Percentiles rank a stretch among this genome's conserved stretches.
phyloP scores from a whole-genome alignment of 2,329 filamentous ascomycete genomes.

The Cladosporium sp. region DNA sequence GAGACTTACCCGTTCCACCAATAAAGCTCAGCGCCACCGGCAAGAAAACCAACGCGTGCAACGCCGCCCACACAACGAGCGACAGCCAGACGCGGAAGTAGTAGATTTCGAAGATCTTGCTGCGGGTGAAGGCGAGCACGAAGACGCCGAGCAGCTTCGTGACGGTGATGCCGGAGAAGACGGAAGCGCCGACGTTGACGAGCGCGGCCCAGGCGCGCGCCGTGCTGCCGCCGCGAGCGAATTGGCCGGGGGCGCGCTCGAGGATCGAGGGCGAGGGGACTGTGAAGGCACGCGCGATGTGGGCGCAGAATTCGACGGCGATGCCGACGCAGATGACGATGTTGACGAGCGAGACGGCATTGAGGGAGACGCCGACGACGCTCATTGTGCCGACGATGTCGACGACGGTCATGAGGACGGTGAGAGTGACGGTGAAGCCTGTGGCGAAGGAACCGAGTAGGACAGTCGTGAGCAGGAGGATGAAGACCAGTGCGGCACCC shows the following conservation, averaged over 20 bases:
- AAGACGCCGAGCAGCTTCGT: slow-evolving; percentile 90
- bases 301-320: slow-evolving; percentile 93
- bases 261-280: slow-evolving; percentile 80
- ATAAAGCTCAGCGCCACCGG: slow-evolving; percentile 81
- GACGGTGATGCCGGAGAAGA: slow-evolving; percentile 92
- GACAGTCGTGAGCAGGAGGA: slow-evolving; percentile 70
- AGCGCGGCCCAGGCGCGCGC: slow-evolving; percentile 87
- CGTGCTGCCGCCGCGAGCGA: slow-evolving; percentile 57
- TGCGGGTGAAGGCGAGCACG: slow-evolving; percentile 87
- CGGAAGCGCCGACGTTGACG: slow-evolving; percentile 88
- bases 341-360: slow-evolving; percentile 92
- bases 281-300: slow-evolving; percentile 92
- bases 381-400: slow-evolving; percentile 97
- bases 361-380: slow-evolving; percentile 77
- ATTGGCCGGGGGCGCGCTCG: slow-evolving; percentile 57
- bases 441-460: slow-evolving; percentile 81
- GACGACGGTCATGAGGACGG: slow-evolving; percentile 86
- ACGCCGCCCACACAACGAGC: slow-evolving; percentile 79
- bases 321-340: slow-evolving; percentile 96
- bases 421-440: slow-evolving; percentile 72
- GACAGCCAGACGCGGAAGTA: slow-evolving; percentile 97
- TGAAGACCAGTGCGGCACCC: slow-evolving; percentile 75
- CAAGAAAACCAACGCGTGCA: slow-evolving; percentile 84
- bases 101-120: slow-evolving; percentile 99
- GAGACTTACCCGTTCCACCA: slow-evolving; percentile 64